These are phyloP conservation scores for Penicillium rolfsii DNA, from an alignment of 2,329 filamentous ascomycete species.

Conservation along the genomic window DNA sequence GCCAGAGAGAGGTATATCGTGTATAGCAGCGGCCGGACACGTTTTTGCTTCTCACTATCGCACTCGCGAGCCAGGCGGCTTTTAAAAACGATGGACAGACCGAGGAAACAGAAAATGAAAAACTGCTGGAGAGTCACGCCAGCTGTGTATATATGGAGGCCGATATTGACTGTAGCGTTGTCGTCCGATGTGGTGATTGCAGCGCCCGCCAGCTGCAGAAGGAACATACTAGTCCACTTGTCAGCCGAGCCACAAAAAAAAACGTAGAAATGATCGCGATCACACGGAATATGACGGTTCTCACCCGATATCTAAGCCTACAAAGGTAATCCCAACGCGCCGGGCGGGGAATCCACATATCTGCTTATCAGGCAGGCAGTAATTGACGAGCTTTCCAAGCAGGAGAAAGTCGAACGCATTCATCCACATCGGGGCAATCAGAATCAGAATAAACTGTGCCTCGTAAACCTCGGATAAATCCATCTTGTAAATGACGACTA, in stretches of 20 bases:
- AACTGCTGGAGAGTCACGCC: constrained; percentile 5
- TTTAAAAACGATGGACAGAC: background rate
- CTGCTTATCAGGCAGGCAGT: background rate
- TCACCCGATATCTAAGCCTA: background rate
- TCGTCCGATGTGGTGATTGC: background rate
- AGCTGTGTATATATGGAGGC: constrained; percentile 9
- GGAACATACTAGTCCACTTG: background rate
- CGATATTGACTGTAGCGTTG: constrained; percentile 2
- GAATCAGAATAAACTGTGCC: background rate
- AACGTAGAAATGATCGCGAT: background rate
- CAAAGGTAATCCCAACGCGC: background rate
- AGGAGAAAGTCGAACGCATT: background rate
- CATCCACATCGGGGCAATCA: background rate
- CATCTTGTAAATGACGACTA: background rate
- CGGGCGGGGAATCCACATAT: background rate
- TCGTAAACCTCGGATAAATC: background rate
- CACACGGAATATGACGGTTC: background rate
- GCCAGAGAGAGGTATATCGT: constrained; percentile 1
- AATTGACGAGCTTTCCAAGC: background rate
- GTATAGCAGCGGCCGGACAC: background rate
- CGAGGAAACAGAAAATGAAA: constrained; percentile 7
- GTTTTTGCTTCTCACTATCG: background rate
- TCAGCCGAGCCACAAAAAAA: background rate
- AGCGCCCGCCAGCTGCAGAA: background rate
- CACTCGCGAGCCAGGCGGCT: background rate